A percentile compares a stretch with the other conserved stretches of the same genome.
phyloP scores from a whole-genome alignment of 1,284 basidiomycete genomes.

The Mixia osmundae region DNA sequence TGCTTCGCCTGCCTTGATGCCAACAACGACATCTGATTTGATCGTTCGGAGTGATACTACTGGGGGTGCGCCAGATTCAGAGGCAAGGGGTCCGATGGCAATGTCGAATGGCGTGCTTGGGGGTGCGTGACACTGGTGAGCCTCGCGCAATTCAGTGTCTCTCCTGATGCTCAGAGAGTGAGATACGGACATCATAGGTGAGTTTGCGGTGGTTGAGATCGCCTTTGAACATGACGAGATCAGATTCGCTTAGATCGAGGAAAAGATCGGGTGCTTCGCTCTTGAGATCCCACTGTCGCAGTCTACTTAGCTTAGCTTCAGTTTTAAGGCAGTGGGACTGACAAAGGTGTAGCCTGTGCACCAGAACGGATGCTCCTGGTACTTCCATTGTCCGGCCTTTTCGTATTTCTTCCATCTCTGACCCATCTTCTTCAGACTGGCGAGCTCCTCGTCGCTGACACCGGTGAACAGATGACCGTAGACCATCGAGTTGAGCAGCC shows the following conservation, averaged over 20 bases:
- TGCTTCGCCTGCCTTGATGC: slow-evolving; percentile 36
- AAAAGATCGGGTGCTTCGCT: slow-evolving; percentile 16
- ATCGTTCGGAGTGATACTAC: slow-evolving; percentile 28
- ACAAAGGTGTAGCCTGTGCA: slow-evolving; percentile 48
- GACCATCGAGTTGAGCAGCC: slow-evolving; percentile 31
- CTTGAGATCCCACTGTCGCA: slow-evolving; percentile 50
- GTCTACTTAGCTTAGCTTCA: background rate
- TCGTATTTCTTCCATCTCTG: slow-evolving; percentile 91
- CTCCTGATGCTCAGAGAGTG: no score
- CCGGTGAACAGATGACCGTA: slow-evolving; percentile 61
- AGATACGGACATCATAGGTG: slow-evolving; percentile 20
- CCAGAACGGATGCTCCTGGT: slow-evolving; percentile 94
- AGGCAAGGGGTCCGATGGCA: slow-evolving; percentile 84
- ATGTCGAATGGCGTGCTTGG: slow-evolving; percentile 70
- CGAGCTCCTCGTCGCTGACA: slow-evolving; percentile 50
- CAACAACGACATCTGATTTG: slow-evolving; percentile 36
- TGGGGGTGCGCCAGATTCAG: slow-evolving; percentile 63
- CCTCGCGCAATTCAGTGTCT: no score
- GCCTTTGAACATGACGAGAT: slow-evolving; percentile 90
- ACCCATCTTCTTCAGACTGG: slow-evolving; percentile 57
- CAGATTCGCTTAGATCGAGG: slow-evolving; percentile 41
- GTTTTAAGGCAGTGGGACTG: slow-evolving; percentile 6
- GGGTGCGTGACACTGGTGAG: slow-evolving; percentile 81
- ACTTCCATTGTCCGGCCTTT: slow-evolving; percentile 77
- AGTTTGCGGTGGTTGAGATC: slow-evolving; percentile 81